Evolutionary conservation across 1,139 yeast genomes (phyloP).

Genomic region (Pichia sp.): DNA sequence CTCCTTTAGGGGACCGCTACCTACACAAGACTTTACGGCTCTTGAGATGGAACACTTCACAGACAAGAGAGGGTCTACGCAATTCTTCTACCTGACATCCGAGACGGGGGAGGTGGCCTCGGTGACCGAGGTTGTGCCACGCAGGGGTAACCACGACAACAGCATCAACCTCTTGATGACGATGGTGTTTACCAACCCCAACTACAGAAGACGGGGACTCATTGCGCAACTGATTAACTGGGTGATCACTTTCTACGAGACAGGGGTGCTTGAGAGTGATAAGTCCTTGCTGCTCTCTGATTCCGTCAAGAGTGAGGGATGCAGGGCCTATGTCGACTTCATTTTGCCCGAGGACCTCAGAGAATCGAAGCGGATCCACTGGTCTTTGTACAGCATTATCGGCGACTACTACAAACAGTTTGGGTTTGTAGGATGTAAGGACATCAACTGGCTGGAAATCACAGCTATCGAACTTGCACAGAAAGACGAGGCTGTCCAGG

Average conservation of each 20-base stretch:
- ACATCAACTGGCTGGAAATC: slow-evolving; percentile 8
- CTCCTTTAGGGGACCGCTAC: slow-evolving; percentile 2
- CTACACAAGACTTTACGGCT: neutral
- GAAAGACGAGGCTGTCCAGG: neutral
- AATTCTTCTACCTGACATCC: slow-evolving; percentile 3
- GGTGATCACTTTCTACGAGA: slow-evolving; percentile 13
- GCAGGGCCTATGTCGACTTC: neutral
- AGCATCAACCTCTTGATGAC: slow-evolving; percentile 9
- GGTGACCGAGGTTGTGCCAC: slow-evolving; percentile 8
- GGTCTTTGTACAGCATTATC: slow-evolving; percentile 33
- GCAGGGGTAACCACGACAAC: slow-evolving; percentile 7
- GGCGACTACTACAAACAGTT: slow-evolving; percentile 32
- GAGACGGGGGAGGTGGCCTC: slow-evolving; percentile 2
- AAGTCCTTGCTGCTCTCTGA: slow-evolving; percentile 3
- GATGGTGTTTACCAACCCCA: slow-evolving; percentile 13
- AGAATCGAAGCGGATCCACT: slow-evolving; percentile 20
- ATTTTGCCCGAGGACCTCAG: neutral
- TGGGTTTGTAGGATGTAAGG: slow-evolving; percentile 13
- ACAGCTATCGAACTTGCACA: neutral
- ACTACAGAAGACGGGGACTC: slow-evolving; percentile 14
- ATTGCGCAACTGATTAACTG: slow-evolving; percentile 10
- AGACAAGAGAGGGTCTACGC: neutral
- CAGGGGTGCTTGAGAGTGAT: slow-evolving; percentile 4
- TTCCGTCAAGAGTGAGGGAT: neutral
- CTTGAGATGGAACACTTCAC: slow-evolving; percentile 6